phyloP scores from a whole-genome alignment of 805 yeast species.

The Hanseniaspora pseudoguilliermondii region DNA sequence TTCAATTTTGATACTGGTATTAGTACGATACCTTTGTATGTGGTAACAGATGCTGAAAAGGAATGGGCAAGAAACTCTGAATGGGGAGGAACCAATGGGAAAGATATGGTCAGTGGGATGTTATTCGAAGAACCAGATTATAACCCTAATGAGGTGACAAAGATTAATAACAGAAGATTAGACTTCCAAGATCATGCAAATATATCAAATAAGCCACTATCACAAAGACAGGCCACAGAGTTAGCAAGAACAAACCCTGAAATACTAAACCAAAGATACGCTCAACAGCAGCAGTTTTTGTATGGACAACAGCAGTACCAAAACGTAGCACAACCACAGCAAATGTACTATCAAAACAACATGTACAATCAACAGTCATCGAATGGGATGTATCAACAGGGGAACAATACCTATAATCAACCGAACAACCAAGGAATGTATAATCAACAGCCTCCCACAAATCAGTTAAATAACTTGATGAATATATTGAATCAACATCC shows the following conservation, averaged over 20 bases:
- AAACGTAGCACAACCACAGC: slow-evolving; percentile 11
- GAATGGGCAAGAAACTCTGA: slow-evolving; percentile 82
- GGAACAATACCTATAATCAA: not conserved
- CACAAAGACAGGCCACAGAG: slow-evolving; percentile 12
- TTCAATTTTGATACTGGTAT: slow-evolving; percentile 87
- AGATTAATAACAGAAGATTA: slow-evolving; percentile 11
- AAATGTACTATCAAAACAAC: slow-evolving; percentile 13
- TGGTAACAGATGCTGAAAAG: slow-evolving; percentile 88
- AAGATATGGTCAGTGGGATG: slow-evolving; percentile 62
- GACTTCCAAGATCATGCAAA: slow-evolving; percentile 12
- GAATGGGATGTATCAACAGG: not conserved
- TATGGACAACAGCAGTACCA: slow-evolving; percentile 16
- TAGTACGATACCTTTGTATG: slow-evolving; percentile 70
- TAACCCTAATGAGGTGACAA: slow-evolving; percentile 10
- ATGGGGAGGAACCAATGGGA: slow-evolving; percentile 96
- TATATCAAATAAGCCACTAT: slow-evolving; percentile 11
- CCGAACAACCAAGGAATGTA: not conserved
- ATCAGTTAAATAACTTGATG: slow-evolving; percentile 33
- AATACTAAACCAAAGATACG: slow-evolving; percentile 10
- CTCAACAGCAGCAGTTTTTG: slow-evolving; percentile 11
- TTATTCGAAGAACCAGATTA: slow-evolving; percentile 88
- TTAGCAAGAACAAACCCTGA: slow-evolving; percentile 12
- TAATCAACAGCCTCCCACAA: slow-evolving; percentile 15
- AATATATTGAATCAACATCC: slow-evolving; percentile 32
- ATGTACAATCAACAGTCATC: slow-evolving; percentile 1